Evolutionary conservation across 495 filamentous ascomycete species (phyloP).

Genomic region (Aspergillus hancockii): DNA sequence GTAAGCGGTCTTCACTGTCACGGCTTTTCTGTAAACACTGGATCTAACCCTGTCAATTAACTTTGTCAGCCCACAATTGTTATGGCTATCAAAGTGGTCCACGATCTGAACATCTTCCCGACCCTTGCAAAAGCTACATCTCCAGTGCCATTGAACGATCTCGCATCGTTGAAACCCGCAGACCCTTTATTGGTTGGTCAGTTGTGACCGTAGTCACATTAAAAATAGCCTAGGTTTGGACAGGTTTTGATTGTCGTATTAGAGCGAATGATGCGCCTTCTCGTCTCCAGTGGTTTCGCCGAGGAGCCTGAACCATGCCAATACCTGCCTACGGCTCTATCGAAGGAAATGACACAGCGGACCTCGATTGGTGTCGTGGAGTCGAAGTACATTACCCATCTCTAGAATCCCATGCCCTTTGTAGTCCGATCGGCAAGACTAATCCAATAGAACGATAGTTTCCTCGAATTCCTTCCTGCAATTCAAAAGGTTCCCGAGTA

Average conservation of each 20-base stretch:
- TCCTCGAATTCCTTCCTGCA: conserved; percentile 16
- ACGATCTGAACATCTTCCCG: conserved; percentile 25
- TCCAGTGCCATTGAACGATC: conserved; percentile 13
- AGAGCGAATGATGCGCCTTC: conserved; percentile 23
- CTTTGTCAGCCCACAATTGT: conserved; percentile 19
- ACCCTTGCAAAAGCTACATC: conserved; percentile 15
- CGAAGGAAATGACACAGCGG: conserved; percentile 21
- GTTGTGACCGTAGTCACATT: not conserved
- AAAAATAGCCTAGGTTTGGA: not conserved
- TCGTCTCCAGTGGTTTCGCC: conserved; percentile 21
- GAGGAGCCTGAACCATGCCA: conserved; percentile 15
- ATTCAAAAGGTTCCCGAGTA: conserved; percentile 23
- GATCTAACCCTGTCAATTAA: not conserved
- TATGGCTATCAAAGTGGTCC: conserved; percentile 27
- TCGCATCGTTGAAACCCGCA: conserved; percentile 23
- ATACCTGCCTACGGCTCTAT: conserved; percentile 17
- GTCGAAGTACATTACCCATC: conserved; percentile 11
- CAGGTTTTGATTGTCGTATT: not conserved
- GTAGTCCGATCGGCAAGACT: not conserved
- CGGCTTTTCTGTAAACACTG: not conserved
- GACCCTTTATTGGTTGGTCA: conserved; percentile 24
- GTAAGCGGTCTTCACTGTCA: conserved; percentile 8
- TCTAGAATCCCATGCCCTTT: not conserved
- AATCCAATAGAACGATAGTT: conserved; percentile 6
- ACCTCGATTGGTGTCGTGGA: conserved; percentile 16